phyloP scores from a whole-genome alignment of 139 green algal species.

The Diplosphaera chodatii region DNA sequence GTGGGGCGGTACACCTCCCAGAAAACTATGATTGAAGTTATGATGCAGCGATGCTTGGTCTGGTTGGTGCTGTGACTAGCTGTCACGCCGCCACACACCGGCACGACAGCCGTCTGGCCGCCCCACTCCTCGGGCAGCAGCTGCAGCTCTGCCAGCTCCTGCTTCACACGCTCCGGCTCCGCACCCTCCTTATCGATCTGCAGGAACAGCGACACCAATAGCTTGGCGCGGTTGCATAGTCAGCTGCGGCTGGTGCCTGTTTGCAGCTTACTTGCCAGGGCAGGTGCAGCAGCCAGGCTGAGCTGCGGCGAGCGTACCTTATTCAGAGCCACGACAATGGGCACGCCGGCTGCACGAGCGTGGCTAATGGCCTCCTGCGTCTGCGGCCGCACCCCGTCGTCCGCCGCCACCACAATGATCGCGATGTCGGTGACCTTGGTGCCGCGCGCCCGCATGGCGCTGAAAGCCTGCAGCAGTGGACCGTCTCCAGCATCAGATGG shows the following conservation, averaged over 20 bases:
- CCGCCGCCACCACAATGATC: constrained; percentile 94
- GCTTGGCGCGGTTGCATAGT: too few relatives aligned
- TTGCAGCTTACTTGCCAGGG: too few relatives aligned
- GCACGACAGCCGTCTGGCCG: constrained; percentile 81
- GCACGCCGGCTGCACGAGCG: constrained; percentile 84
- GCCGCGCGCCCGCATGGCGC: constrained; percentile 89
- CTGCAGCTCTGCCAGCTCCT: constrained; percentile 77
- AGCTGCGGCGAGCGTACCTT: too few relatives aligned
- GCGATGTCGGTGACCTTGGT: constrained; percentile 93
- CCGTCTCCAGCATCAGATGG: too few relatives aligned
- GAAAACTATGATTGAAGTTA: too few relatives aligned
- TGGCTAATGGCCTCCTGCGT: constrained; percentile 91
- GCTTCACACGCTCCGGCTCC: constrained; percentile 78
- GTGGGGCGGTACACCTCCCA: too few relatives aligned
- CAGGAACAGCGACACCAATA: too few relatives aligned
- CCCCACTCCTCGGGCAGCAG: constrained; percentile 97
- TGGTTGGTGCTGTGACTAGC: too few relatives aligned
- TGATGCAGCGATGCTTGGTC: too few relatives aligned
- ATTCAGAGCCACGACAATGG: constrained; percentile 82
- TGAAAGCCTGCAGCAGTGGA: constrained; percentile 92
- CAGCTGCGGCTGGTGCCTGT: too few relatives aligned
- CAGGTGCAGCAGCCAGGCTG: too few relatives aligned
- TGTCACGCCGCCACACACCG: too few relatives aligned
- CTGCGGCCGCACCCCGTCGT: constrained; percentile 95
- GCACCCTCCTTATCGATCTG: constrained; percentile 90